phyloP scores from a whole-genome alignment of 192 early-diverging fungal genomes.

The Lobosporangium transversale region DNA sequence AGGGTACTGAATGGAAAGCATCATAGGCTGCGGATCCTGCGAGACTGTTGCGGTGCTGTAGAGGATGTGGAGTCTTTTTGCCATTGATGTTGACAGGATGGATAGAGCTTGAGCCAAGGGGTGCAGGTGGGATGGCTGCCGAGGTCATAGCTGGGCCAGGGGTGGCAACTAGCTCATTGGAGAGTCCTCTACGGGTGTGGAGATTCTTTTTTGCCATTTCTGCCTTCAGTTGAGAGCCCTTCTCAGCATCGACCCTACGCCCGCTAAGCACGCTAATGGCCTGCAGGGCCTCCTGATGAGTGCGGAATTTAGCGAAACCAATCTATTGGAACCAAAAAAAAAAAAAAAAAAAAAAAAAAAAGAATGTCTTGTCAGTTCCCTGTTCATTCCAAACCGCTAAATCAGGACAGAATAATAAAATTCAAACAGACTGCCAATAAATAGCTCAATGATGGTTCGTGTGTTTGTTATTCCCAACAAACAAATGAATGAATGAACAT shows the following conservation, averaged over 20 bases:
- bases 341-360: background rate
- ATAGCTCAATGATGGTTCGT: no score
- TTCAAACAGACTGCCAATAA: no score
- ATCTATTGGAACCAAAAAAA: slow-evolving; percentile 67
- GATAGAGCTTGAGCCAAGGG: slow-evolving; percentile 45
- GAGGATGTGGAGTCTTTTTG: slow-evolving; percentile 34
- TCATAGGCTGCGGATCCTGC: slow-evolving; percentile 53
- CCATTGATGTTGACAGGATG: slow-evolving; percentile 46
- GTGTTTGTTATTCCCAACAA: background rate
- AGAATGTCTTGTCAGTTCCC: background rate
- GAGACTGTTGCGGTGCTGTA: slow-evolving; percentile 52
- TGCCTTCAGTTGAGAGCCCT: slow-evolving; percentile 89
- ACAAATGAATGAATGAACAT: background rate
- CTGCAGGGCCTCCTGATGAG: slow-evolving; percentile 89
- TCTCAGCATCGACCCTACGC: slow-evolving; percentile 89
- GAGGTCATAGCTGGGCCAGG: slow-evolving; percentile 22
- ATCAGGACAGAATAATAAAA: no score
- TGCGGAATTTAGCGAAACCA: slow-evolving; percentile 98
- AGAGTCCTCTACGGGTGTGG: slow-evolving; percentile 87
- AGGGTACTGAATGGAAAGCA: slow-evolving; percentile 54
- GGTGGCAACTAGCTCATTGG: slow-evolving; percentile 55
- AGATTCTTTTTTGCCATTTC: slow-evolving; percentile 99
- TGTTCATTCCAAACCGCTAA: background rate
- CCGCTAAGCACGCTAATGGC: slow-evolving; percentile 94
- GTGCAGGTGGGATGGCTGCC: slow-evolving; percentile 28